phyloP scores from a whole-genome alignment of 2,329 filamentous ascomycete genomes.

The Zarea fungicola region DNA sequence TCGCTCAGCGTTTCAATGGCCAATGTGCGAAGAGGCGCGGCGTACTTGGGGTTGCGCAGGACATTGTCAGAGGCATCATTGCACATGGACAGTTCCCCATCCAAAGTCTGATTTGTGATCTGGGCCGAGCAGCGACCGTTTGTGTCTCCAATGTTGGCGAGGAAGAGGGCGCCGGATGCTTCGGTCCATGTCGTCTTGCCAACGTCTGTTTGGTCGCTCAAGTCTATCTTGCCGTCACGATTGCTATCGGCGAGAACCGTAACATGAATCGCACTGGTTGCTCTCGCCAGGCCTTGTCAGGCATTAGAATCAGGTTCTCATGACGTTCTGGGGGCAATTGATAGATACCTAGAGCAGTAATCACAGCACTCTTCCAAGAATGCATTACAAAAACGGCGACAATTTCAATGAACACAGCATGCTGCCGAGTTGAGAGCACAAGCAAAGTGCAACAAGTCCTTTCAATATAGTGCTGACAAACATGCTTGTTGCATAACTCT shows the following conservation, averaged over 20 bases:
- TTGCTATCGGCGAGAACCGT: slow-evolving; percentile 30
- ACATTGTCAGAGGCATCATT: slow-evolving; percentile 30
- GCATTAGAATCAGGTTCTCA: too few species aligned
- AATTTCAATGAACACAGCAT: too few species aligned
- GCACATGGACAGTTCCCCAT: slow-evolving; percentile 25
- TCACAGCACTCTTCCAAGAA: too few species aligned
- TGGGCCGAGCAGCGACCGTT: slow-evolving; percentile 23
- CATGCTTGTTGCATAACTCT: too few species aligned
- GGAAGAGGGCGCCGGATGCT: slow-evolving; percentile 27
- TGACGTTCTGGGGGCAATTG: too few species aligned
- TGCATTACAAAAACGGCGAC: too few species aligned
- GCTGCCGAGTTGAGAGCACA: too few species aligned
- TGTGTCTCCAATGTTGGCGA: slow-evolving; percentile 33
- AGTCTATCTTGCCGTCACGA: slow-evolving; percentile 27
- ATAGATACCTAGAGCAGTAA: too few species aligned
- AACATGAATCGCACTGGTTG: too few species aligned
- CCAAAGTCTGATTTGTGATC: slow-evolving; percentile 2
- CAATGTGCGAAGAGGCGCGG: slow-evolving; percentile 27
- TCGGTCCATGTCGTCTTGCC: slow-evolving; percentile 23
- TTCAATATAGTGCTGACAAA: too few species aligned
- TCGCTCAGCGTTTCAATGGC: slow-evolving; percentile 18
- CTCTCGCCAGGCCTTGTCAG: too few species aligned
- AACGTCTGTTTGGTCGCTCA: slow-evolving; percentile 20
- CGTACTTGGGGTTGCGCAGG: slow-evolving; percentile 23
- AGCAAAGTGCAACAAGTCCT: too few species aligned